Conservation (phyloP, 495 filamentous ascomycete genomes). For the Lepraria neglecta region DNA sequence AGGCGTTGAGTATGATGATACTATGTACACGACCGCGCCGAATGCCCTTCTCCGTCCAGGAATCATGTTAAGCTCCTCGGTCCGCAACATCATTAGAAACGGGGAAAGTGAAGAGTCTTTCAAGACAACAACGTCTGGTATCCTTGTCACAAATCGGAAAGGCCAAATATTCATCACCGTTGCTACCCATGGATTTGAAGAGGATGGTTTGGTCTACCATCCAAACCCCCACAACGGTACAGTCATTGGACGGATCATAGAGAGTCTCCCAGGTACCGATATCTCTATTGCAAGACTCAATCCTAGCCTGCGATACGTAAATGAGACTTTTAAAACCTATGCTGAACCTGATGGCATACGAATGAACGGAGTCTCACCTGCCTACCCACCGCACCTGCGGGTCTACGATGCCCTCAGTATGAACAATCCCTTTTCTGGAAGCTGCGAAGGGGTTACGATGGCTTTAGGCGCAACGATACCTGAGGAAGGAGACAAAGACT, state of each 20-base stretch:
- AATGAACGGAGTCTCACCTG: slow-evolving; percentile 12
- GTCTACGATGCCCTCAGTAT: slow-evolving; percentile 16
- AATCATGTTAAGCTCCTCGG: slow-evolving; percentile 19
- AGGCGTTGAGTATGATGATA: slow-evolving; percentile 16
- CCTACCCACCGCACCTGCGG: slow-evolving; percentile 11
- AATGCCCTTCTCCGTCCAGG: slow-evolving; percentile 15
- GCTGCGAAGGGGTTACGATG: slow-evolving; percentile 9
- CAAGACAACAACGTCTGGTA: slow-evolving; percentile 18
- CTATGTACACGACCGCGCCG: not conserved
- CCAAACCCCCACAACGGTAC: slow-evolving; percentile 15
- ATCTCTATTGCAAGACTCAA: slow-evolving; percentile 16
- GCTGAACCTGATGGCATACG: not conserved
- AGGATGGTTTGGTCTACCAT: slow-evolving; percentile 18
- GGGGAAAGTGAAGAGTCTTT: slow-evolving; percentile 5
- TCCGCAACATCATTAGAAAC: not conserved
- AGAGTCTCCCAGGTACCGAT: slow-evolving; percentile 11
- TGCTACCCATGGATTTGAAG: slow-evolving; percentile 15
- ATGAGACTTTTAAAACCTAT: slow-evolving; percentile 16
- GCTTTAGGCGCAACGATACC: not conserved
- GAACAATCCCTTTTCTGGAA: slow-evolving; percentile 20
- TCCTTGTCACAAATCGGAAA: slow-evolving; percentile 10
- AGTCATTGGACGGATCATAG: slow-evolving; percentile 16
- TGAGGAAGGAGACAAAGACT: slow-evolving; percentile 5
- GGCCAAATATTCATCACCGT: slow-evolving; percentile 17
- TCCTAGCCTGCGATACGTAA: slow-evolving; percentile 10